These are phyloP conservation scores for Fusarium udum DNA, from an alignment of 2,329 filamentous ascomycete species.

Conservation along the genomic window DNA sequence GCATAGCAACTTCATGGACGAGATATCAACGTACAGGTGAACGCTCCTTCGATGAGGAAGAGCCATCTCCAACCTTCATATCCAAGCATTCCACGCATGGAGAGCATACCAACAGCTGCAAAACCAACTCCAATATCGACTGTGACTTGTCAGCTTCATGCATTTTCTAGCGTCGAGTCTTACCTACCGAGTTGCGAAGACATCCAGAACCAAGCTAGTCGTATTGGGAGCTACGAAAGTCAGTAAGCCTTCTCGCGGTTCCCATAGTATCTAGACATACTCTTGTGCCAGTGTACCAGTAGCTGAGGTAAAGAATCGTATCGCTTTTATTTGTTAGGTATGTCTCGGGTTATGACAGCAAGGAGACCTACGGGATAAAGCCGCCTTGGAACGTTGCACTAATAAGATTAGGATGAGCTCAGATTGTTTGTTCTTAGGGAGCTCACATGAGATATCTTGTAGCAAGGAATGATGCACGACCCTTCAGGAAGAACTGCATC, in stretches of 20 bases:
- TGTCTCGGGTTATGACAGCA: rapidly evolving
- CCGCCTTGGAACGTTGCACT: not conserved
- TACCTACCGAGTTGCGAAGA: not conserved
- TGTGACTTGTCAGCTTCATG: not conserved
- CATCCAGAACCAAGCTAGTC: not conserved
- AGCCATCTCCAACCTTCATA: constrained; percentile 68
- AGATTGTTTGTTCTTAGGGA: rapidly evolving
- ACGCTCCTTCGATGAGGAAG: constrained; percentile 52
- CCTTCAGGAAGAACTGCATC: constrained; percentile 48
- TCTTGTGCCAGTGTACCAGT: not conserved
- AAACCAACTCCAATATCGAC: not conserved
- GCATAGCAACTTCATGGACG: rapidly evolving
- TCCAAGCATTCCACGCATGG: constrained; percentile 61
- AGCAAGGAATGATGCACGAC: constrained; percentile 46
- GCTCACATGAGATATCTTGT: constrained; percentile 6
- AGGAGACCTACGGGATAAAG: not conserved
- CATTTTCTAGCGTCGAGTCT: rapidly evolving
- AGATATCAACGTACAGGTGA: not conserved
- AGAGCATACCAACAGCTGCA: constrained; percentile 55
- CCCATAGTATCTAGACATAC: not conserved
- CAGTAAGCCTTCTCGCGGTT: not conserved
- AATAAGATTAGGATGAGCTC: rapidly evolving
- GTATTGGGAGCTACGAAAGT: not conserved
- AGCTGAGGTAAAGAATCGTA: not conserved
- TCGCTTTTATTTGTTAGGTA: not conserved